Evolutionary conservation across 108 stramenopile species (phyloP).

Genomic region (Pseudonitzschia delicatissima): DNA sequence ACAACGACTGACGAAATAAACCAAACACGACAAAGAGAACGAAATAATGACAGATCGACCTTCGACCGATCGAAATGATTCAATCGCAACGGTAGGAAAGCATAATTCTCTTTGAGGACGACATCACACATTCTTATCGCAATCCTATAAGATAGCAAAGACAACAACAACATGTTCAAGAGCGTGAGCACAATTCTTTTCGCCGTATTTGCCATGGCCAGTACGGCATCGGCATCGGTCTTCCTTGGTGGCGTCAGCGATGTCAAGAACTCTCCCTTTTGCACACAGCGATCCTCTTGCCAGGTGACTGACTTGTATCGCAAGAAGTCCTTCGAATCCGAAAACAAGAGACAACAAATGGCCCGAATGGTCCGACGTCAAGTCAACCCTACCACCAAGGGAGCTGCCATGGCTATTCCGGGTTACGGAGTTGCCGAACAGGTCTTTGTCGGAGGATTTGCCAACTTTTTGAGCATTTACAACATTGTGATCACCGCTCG

Average conservation of each 20-base stretch:
- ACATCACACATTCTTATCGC: too few species aligned
- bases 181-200: neutral
- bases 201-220: neutral
- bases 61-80: too few species aligned
- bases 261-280: neutral
- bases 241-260: conserved; percentile 25
- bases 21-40: neutral
- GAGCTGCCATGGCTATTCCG: conserved; percentile 83
- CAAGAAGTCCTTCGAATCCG: neutral
- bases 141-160: neutral
- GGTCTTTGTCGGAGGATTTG: conserved; percentile 80
- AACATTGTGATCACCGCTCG: conserved; percentile 90
- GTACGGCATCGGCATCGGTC: conserved; percentile 35
- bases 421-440: conserved; percentile 83
- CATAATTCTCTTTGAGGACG: neutral
- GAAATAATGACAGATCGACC: neutral
- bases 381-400: conserved; percentile 21
- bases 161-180: conserved; percentile 5
- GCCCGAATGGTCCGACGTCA: conserved; percentile 19
- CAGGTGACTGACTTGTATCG: neutral
- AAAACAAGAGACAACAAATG: conserved; percentile 10
- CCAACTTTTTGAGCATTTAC: conserved; percentile 82
- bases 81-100: neutral
- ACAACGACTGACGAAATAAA: conserved; percentile 1
- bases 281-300: conserved; percentile 5